Conservation (phyloP, 2,329 filamentous ascomycete species). For the Aaosphaeria arxii region DNA sequence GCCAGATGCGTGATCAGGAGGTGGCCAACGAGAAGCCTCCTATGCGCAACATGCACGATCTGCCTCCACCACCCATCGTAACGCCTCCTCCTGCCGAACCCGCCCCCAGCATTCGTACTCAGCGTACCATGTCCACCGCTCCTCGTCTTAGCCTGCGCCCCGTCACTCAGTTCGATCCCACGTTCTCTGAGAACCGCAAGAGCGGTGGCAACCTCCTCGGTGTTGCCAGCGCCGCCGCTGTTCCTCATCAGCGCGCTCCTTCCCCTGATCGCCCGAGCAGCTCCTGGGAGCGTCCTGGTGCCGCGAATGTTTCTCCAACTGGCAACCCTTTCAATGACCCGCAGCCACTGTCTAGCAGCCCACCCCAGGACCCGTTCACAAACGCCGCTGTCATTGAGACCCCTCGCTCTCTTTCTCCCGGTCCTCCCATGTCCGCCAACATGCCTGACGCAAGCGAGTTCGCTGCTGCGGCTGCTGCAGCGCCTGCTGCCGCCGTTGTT, state of each 20-base stretch:
- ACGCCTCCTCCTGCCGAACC: neutral
- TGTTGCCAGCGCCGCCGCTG: slow-evolving; percentile 26
- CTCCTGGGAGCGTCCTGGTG: slow-evolving; percentile 40
- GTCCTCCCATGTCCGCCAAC: slow-evolving; percentile 21
- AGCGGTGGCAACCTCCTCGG: slow-evolving; percentile 34
- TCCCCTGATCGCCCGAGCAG: slow-evolving; percentile 23
- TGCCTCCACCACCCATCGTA: slow-evolving; percentile 18
- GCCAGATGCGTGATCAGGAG: slow-evolving; percentile 42
- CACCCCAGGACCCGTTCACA: slow-evolving; percentile 61
- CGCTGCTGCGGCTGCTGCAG: slow-evolving; percentile 10
- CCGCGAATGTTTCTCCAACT: slow-evolving; percentile 46
- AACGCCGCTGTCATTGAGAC: slow-evolving; percentile 38
- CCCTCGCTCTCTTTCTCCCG: slow-evolving; percentile 23
- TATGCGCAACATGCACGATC: slow-evolving; percentile 17
- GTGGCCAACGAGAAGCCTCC: slow-evolving; percentile 42
- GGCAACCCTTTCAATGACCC: slow-evolving; percentile 69
- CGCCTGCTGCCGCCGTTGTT: slow-evolving; percentile 39
- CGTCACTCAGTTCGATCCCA: slow-evolving; percentile 77
- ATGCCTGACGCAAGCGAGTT: slow-evolving; percentile 20
- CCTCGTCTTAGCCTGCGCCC: slow-evolving; percentile 84
- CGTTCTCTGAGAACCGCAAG: slow-evolving; percentile 50
- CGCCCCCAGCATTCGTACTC: slow-evolving; percentile 39
- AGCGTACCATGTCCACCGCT: slow-evolving; percentile 54
- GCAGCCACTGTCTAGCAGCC: slow-evolving; percentile 25
- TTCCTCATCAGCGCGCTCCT: slow-evolving; percentile 15